Base-by-base conservation (phyloP, 345 rosid genomes). In the Euphorbia pulcherrima region DNA sequence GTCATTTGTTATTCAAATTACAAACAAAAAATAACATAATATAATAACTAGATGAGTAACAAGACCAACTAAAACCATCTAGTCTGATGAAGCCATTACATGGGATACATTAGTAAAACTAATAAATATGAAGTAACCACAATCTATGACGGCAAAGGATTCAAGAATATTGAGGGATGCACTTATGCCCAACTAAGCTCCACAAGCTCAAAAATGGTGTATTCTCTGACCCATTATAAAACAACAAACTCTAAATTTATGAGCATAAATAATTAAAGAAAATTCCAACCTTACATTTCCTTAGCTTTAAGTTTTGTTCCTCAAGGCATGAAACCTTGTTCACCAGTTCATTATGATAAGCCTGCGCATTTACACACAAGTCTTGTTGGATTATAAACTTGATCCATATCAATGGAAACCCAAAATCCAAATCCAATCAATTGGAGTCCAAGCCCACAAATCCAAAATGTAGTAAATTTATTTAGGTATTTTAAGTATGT, bases 341-440 rank as follows among this genome's bases (percentile, higher is more conserved):
- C 56, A 81, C 82, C 54, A 87, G 79, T 75, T 84, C 88, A 55
- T 87, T 79, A 69, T 83, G 87, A 72, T 87, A 87, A 48, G 87
- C 89, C 88, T 87, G 80, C 58, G 46, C 10, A 58, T 37, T 53
- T 26, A 71, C 60, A 51, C 6, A 51, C 53, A 51, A 52, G n/a
- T n/a, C n/a, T n/a, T n/a, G n/a, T n/a, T n/a, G n/a, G n/a, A n/a
- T n/a, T n/a, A n/a, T n/a, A n/a, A n/a, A n/a, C n/a, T n/a, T n/a
- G n/a, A n/a, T n/a, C n/a, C n/a, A n/a, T n/a, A n/a, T n/a, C n/a
- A n/a, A n/a, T n/a, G n/a, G n/a, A n/a, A n/a, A n/a, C n/a, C n/a
- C n/a, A n/a, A n/a, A n/a, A n/a, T n/a, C n/a, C n/a, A n/a, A n/a
- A n/a, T n/a, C n/a, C n/a, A n/a, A n/a, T n/a, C n/a, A n/a, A n/a